phyloP scores from a whole-genome alignment of 331 rosid species.

The Acacia concinna region DNA sequence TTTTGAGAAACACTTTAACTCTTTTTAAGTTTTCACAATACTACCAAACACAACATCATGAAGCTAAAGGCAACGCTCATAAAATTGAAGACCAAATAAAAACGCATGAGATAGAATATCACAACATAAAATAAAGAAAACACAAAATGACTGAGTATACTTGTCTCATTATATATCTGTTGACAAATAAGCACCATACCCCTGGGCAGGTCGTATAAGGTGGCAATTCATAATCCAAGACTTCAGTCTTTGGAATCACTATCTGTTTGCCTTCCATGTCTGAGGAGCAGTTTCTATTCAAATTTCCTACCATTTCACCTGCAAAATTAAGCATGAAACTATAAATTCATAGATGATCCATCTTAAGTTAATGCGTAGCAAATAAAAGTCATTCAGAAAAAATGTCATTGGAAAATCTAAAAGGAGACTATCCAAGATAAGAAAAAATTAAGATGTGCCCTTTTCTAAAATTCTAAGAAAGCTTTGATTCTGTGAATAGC shows the following conservation, averaged over 20 bases:
- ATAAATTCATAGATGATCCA: constrained; percentile 17
- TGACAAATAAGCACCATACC: constrained; percentile 43
- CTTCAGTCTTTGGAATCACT: constrained; percentile 66
- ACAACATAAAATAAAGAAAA: background rate
- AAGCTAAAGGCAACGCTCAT: constrained; percentile 7
- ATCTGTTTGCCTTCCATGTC: constrained; percentile 38
- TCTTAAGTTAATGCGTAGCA: constrained; percentile 2
- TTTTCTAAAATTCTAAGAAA: background rate
- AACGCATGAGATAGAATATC: background rate
- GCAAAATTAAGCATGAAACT: constrained; percentile 26
- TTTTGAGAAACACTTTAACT: background rate
- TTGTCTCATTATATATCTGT: background rate
- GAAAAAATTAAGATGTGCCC: background rate
- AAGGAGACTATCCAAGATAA: background rate
- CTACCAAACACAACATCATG: background rate
- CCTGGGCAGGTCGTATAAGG: constrained; percentile 46
- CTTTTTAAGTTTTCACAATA: background rate
- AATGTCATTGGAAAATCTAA: background rate
- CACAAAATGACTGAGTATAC: background rate
- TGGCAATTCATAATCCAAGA: constrained; percentile 54
- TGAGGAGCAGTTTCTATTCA: constrained; percentile 33
- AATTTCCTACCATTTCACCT: constrained; percentile 48
- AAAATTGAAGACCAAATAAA: background rate
- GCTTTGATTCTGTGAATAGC: background rate
- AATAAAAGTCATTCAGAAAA: background rate